Percentiles rank a stretch among this genome's conserved stretches.
Evolutionary conservation across 2,329 filamentous ascomycete species (phyloP).

Genomic region (Neobulgaria alba): DNA sequence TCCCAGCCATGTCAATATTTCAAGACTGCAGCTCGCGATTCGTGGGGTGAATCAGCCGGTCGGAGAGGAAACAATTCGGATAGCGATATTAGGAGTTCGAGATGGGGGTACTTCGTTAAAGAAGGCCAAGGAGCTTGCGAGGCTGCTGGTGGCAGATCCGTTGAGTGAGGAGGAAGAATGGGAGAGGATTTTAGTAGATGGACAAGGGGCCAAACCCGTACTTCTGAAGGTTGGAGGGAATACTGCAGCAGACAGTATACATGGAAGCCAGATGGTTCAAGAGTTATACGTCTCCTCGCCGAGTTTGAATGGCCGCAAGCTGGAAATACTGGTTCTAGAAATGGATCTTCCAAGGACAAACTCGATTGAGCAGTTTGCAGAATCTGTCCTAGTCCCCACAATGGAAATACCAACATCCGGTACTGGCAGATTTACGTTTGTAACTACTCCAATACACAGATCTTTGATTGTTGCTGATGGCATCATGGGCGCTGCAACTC

Average conservation of each 20-base stretch:
- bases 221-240: slow-evolving; percentile 48
- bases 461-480: slow-evolving; percentile 68
- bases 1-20: slow-evolving; percentile 55
- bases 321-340: slow-evolving; percentile 56
- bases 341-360: slow-evolving; percentile 42
- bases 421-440: slow-evolving; percentile 54
- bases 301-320: slow-evolving; percentile 47
- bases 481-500: slow-evolving; percentile 54
- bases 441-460: slow-evolving; percentile 79
- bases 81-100: slow-evolving; percentile 46
- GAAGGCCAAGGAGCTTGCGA: slow-evolving; percentile 56
- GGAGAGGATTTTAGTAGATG: slow-evolving; percentile 49
- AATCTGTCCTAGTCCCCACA: slow-evolving; percentile 65
- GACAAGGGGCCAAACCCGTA: slow-evolving; percentile 42
- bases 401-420: slow-evolving; percentile 61
- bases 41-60: slow-evolving; percentile 50
- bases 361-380: slow-evolving; percentile 42
- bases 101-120: slow-evolving; percentile 30
- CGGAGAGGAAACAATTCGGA: slow-evolving; percentile 48
- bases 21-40: slow-evolving; percentile 62
- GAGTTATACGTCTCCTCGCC: slow-evolving; percentile 58
- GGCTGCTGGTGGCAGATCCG: slow-evolving; percentile 63
- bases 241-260: slow-evolving; percentile 19
- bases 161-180: slow-evolving; percentile 53
- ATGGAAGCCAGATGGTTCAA: slow-evolving; percentile 40